phyloP scores from a whole-genome alignment of 179 eudicot genomes.

The Patellifolia procumbens region DNA sequence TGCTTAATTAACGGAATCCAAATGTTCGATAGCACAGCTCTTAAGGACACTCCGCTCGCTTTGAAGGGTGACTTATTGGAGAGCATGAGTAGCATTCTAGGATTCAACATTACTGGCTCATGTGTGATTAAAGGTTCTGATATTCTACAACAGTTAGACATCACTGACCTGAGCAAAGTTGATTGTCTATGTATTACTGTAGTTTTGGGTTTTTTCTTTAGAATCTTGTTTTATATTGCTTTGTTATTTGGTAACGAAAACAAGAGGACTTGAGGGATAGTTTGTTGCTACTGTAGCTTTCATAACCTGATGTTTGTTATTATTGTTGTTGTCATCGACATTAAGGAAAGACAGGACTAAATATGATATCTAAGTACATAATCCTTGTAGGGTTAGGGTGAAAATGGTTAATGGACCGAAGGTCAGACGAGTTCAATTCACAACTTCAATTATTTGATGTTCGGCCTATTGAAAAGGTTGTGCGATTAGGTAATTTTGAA shows the following conservation, averaged over 20 bases:
- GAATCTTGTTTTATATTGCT: constrained; percentile 63
- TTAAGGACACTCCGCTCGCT: constrained; percentile 39
- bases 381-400: too few species aligned
- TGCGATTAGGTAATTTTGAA: too few species aligned
- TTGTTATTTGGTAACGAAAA: constrained; percentile 72
- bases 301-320: too few species aligned
- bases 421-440: too few species aligned
- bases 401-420: too few species aligned
- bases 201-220: constrained; percentile 66
- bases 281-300: background rate
- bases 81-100: constrained; percentile 6
- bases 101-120: constrained; percentile 47
- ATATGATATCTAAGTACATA: too few species aligned
- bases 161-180: constrained; percentile 63
- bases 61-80: constrained; percentile 56
- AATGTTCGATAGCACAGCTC: constrained; percentile 64
- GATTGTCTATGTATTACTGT: constrained; percentile 62
- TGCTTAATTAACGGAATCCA: constrained; percentile 71
- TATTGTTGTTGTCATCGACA: too few species aligned
- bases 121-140: constrained; percentile 63
- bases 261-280: constrained; percentile 38
- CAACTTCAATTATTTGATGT: too few species aligned
- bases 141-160: constrained; percentile 54
- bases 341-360: too few species aligned
- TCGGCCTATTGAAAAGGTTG: too few species aligned